These are phyloP conservation scores for Sphaerostilbella broomeana DNA, from an alignment of 2,329 filamentous ascomycete genomes.

Conservation along the genomic window DNA sequence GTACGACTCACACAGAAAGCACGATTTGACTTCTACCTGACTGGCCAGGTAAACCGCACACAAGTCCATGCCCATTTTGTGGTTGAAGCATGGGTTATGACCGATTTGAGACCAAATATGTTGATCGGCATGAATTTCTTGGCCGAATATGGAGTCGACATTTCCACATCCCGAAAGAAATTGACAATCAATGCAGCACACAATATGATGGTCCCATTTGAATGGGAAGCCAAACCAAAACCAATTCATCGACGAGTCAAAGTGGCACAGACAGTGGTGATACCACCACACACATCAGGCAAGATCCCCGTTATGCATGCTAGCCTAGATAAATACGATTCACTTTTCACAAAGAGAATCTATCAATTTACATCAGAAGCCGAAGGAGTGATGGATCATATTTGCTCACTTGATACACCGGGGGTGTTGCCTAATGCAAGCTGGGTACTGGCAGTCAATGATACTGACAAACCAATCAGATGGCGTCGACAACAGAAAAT, in stretches of 20 bases:
- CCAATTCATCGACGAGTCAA: neutral
- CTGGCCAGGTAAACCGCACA: neutral
- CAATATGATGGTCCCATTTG: neutral
- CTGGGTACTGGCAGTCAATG: neutral
- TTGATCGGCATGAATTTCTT: neutral
- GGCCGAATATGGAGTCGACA: neutral
- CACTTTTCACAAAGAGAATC: neutral
- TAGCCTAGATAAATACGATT: neutral
- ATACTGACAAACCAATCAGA: neutral
- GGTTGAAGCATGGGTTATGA: neutral
- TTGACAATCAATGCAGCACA: neutral
- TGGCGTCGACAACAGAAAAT: neutral
- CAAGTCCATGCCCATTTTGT: neutral
- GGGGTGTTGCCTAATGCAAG: too few species aligned
- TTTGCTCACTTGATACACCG: neutral
- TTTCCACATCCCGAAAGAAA: neutral
- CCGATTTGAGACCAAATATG: neutral
- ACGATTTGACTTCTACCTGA: neutral
- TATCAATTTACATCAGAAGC: neutral
- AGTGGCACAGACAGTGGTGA: neutral
- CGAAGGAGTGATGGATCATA: neutral
- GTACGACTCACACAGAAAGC: neutral
- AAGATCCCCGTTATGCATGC: neutral
- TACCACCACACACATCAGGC: neutral
- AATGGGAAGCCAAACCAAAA: neutral